These are phyloP conservation scores for Xylaria sp. DNA, from an alignment of 2,329 filamentous ascomycete genomes.

Conservation along the genomic window DNA sequence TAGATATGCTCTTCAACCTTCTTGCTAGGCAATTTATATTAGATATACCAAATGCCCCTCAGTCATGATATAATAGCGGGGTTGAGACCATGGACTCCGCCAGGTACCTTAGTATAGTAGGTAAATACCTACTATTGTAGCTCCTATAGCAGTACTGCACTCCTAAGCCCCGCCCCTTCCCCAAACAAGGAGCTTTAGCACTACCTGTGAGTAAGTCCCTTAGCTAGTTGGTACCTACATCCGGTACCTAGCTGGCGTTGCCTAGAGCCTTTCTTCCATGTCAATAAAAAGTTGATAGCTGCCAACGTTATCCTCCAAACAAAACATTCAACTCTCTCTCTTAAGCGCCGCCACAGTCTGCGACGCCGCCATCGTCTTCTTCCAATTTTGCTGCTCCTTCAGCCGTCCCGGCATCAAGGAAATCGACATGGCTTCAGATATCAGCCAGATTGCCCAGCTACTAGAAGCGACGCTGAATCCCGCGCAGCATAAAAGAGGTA, in stretches of 20 bases:
- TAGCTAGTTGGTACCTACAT: constrained; percentile 2
- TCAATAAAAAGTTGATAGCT: constrained; percentile 42
- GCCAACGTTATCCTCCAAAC: constrained; percentile 25
- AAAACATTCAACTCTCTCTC: constrained; percentile 26
- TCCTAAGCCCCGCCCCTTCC: too few species aligned
- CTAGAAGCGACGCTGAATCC: constrained; percentile 92
- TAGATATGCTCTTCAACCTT: too few species aligned
- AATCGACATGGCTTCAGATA: constrained; percentile 64
- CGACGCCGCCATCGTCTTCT: constrained; percentile 13
- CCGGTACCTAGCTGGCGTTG: constrained; percentile 33
- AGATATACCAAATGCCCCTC: background rate
- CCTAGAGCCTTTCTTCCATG: constrained; percentile 35
- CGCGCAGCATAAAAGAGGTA: constrained; percentile 88
- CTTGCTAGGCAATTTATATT: background rate
- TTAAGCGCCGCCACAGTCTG: constrained; percentile 3
- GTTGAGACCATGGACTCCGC: background rate
- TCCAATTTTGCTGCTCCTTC: constrained; percentile 20
- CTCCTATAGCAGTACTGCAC: background rate
- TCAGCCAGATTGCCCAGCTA: constrained; percentile 77
- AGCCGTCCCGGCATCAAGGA: constrained; percentile 27
- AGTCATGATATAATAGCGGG: constrained; percentile 6
- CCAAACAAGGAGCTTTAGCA: background rate
- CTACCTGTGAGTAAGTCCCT: too few species aligned
- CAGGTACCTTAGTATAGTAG: too few species aligned
- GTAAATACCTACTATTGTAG: too few species aligned